A percentile compares a stretch with the other conserved stretches of the same genome.
phyloP scores from a whole-genome alignment of 345 rosid genomes.

The Gossypium stocksii region DNA sequence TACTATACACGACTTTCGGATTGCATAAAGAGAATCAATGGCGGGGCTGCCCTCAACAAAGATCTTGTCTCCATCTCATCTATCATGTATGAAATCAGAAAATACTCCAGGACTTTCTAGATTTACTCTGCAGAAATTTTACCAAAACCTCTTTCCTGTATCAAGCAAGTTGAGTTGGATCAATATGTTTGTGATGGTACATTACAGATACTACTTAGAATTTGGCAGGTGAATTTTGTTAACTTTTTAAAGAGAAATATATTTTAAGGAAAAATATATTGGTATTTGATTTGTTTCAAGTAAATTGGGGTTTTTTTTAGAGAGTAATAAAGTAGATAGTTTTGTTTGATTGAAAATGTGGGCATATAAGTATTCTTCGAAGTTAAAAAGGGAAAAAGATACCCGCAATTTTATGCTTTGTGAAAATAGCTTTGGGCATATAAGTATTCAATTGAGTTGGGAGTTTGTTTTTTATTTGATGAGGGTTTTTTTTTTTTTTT shows the following conservation, averaged over 20 bases:
- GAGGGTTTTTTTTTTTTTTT: too few relatives aligned
- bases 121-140: not conserved
- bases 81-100: slow-evolving; percentile 94
- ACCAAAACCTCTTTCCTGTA: not conserved
- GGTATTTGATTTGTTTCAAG: not conserved
- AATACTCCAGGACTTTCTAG: slow-evolving; percentile 85
- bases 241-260: not conserved
- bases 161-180: not conserved
- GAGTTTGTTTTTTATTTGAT: too few relatives aligned
- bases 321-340: too few relatives aligned
- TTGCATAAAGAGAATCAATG: slow-evolving; percentile 66
- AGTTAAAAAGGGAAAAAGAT: too few relatives aligned
- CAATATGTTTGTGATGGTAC: not conserved
- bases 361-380: too few relatives aligned
- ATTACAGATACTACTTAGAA: not conserved
- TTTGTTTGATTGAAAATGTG: too few relatives aligned
- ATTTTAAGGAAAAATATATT: not conserved
- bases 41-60: slow-evolving; percentile 82
- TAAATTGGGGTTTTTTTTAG: not conserved
- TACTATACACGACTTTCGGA: slow-evolving; percentile 91
- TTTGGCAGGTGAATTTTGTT: not conserved
- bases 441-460: too few relatives aligned
- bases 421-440: too few relatives aligned
- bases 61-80: slow-evolving; percentile 89
- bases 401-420: too few relatives aligned